Conservation (phyloP, 371 early-diverging fungal species). For the Fennellomyces sp. region DNA sequence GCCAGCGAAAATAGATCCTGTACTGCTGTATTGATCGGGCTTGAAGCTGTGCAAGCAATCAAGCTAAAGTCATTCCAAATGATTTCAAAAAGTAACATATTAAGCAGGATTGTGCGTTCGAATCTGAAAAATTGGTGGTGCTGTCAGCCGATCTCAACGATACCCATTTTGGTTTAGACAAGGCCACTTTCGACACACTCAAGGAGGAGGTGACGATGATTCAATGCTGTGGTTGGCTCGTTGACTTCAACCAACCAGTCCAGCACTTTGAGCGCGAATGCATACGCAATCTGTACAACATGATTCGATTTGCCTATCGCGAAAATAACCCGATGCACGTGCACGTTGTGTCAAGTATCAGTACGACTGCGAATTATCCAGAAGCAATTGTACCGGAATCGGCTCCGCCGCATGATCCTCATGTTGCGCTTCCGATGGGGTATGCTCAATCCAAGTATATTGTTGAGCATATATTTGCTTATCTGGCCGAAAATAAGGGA, state of each 20-base stretch:
- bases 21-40: constrained; percentile 28
- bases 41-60: background rate
- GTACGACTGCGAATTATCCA: constrained; percentile 8
- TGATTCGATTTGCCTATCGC: constrained; percentile 38
- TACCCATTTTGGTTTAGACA: constrained; percentile 26
- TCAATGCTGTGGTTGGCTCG: constrained; percentile 42
- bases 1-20: constrained; percentile 28
- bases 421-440: constrained; percentile 40
- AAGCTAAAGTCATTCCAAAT: too few species aligned
- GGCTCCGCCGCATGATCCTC: constrained; percentile 27
- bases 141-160: too few species aligned
- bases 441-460: constrained; percentile 52
- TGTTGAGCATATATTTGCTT: constrained; percentile 35
- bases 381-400: constrained; percentile 30
- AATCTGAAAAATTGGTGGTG: too few species aligned
- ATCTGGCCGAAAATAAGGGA: constrained; percentile 29
- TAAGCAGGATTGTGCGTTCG: too few species aligned
- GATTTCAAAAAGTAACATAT: constrained; percentile 17
- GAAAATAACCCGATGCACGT: constrained; percentile 35
- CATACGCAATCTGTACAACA: constrained; percentile 35
- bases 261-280: constrained; percentile 36
- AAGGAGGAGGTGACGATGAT: constrained; percentile 34
- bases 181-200: constrained; percentile 21
- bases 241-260: constrained; percentile 40
- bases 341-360: constrained; percentile 41